These are phyloP conservation scores for Fraxinus xanthoxyloides DNA, from an alignment of 305 asterid species.

Conservation along the genomic window DNA sequence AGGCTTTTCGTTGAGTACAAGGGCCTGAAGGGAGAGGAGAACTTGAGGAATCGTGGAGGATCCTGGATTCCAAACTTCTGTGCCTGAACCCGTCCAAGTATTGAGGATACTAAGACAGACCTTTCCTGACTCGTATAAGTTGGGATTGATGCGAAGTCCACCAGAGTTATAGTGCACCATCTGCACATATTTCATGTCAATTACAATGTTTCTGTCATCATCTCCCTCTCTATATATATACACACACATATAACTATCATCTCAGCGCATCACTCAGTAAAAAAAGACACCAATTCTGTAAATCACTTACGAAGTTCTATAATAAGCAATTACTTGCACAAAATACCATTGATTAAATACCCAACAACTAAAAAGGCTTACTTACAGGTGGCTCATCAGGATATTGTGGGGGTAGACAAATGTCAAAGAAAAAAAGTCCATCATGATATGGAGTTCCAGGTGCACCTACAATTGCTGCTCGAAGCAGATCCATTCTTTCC, in stretches of 20 bases:
- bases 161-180: slow-evolving; percentile 83
- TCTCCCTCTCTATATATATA: no score
- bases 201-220: no score
- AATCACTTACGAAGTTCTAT: neutral
- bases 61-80: slow-evolving; percentile 83
- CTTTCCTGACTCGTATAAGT: slow-evolving; percentile 86
- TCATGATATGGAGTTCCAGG: slow-evolving; percentile 94
- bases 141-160: slow-evolving; percentile 92
- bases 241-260: no score
- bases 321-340: slow-evolving; percentile 3
- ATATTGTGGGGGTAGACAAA: slow-evolving; percentile 74
- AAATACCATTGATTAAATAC: neutral
- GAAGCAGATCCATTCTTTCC: slow-evolving; percentile 74
- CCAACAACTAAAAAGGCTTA: slow-evolving; percentile 6
- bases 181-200: slow-evolving; percentile 50
- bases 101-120: slow-evolving; percentile 87
- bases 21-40: slow-evolving; percentile 91
- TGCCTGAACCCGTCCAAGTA: slow-evolving; percentile 85
- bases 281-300: neutral
- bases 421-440: slow-evolving; percentile 80
- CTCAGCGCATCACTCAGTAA: neutral
- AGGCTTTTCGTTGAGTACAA: slow-evolving; percentile 87
- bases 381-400: slow-evolving; percentile 94
- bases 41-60: slow-evolving; percentile 81
- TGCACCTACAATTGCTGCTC: slow-evolving; percentile 73